A percentile compares a stretch with the other conserved stretches of the same genome.
Evolutionary conservation across 345 rosid genomes (phyloP).

Genomic region (Ceriops tagal): DNA sequence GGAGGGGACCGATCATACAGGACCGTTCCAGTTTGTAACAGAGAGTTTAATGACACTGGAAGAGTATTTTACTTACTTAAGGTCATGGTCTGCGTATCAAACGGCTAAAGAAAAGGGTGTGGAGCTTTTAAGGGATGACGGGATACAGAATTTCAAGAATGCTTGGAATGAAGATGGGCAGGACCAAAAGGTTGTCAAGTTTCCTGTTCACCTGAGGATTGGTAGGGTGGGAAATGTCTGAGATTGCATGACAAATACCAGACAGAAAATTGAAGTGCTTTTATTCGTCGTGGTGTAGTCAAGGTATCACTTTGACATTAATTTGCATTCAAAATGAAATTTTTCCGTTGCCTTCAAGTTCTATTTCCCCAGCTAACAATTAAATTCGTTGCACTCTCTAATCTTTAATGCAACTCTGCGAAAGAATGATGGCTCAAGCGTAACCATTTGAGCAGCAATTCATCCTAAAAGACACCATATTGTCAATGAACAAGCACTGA

Average conservation of each 20-base stretch:
- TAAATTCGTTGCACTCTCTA: too few species aligned
- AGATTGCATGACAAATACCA: neutral
- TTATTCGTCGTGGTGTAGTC: neutral
- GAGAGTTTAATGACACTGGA: constrained; percentile 57
- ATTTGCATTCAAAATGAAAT: too few species aligned
- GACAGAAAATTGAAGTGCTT: neutral
- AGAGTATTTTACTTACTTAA: constrained; percentile 48
- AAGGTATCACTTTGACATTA: neutral
- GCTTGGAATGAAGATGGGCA: constrained; percentile 56
- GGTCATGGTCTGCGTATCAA: constrained; percentile 69
- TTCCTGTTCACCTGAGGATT: constrained; percentile 59
- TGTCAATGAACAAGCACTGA: too few species aligned
- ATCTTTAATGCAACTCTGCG: too few species aligned
- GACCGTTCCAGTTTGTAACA: constrained; percentile 50
- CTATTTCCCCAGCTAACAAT: too few species aligned
- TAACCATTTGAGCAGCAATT: too few species aligned
- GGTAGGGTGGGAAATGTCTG: constrained; percentile 46
- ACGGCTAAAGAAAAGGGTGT: constrained; percentile 60
- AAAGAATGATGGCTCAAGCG: too few species aligned
- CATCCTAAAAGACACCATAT: too few species aligned
- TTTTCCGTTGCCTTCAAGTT: too few species aligned
- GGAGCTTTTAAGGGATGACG: constrained; percentile 49
- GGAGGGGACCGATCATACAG: constrained; percentile 42
- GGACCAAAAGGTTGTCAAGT: constrained; percentile 38
- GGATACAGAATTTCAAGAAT: constrained; percentile 35